A percentile compares a stretch with the other conserved stretches of the same genome.
These are phyloP conservation scores for Hymenoscyphus albidus DNA, from an alignment of 2,329 filamentous ascomycete genomes.

Conservation along the genomic window DNA sequence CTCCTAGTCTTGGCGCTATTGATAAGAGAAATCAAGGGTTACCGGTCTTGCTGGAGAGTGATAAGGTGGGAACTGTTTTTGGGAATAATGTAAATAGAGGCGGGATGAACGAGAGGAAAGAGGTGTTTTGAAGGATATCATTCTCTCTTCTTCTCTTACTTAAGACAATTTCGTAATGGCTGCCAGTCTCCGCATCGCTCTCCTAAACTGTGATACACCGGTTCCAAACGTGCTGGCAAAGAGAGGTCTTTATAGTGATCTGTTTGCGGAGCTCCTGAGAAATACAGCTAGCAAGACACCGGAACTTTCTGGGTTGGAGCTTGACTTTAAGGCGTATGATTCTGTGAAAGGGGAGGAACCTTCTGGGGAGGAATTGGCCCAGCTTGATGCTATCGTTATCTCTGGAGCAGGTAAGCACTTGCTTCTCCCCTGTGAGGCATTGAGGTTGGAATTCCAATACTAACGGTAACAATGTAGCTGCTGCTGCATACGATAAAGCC, in stretches of 20 bases:
- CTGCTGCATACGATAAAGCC: constrained; percentile 20
- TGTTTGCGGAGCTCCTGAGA: constrained; percentile 17
- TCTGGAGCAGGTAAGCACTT: constrained; percentile 36
- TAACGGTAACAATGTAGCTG: constrained; percentile 7
- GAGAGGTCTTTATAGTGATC: constrained; percentile 19
- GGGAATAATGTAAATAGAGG: background rate
- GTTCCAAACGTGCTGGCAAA: constrained; percentile 19
- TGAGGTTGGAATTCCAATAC: background rate
- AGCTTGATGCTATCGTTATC: constrained; percentile 39
- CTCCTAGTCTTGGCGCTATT: background rate
- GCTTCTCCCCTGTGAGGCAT: background rate
- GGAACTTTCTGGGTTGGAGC: constrained; percentile 11
- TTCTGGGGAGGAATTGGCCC: constrained; percentile 19
- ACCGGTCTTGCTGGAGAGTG: background rate
- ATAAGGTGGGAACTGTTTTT: background rate
- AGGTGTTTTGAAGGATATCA: background rate
- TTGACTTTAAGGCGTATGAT: constrained; percentile 36
- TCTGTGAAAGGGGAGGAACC: constrained; percentile 38
- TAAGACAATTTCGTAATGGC: constrained; percentile 7
- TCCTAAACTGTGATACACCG: constrained; percentile 23
- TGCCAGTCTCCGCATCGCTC: constrained; percentile 18
- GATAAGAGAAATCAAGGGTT: background rate
- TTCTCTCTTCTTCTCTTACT: background rate
- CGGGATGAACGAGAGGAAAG: background rate
- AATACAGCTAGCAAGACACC: constrained; percentile 11